A percentile compares a stretch with the other conserved stretches of the same genome.
phyloP scores from a whole-genome alignment of 768 basidiomycete species.

The Chalciporus piperatus region DNA sequence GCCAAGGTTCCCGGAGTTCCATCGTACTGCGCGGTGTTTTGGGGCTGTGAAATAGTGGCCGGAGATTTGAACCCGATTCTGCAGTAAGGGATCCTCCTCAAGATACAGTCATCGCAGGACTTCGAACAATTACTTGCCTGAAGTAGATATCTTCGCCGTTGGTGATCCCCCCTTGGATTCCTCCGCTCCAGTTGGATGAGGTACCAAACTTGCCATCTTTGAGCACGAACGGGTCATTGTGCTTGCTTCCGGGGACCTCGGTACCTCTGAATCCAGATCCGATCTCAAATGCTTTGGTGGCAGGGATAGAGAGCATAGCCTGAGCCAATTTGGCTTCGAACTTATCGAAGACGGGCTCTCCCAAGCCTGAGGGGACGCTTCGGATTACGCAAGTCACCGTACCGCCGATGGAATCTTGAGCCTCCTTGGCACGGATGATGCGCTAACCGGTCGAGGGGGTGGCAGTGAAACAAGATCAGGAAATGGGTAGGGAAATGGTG shows the following conservation, averaged over 20 bases:
- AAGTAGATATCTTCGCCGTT: slow-evolving; percentile 99
- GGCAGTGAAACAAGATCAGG: slow-evolving; percentile 16
- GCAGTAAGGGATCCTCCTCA: slow-evolving; percentile 10
- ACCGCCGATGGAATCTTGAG: slow-evolving; percentile 94
- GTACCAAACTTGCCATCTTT: slow-evolving; percentile 79
- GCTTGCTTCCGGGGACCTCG: slow-evolving; percentile 86
- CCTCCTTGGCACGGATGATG: slow-evolving; percentile 89
- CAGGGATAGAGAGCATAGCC: slow-evolving; percentile 98
- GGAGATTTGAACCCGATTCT: slow-evolving; percentile 98
- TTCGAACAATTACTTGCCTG: slow-evolving; percentile 49
- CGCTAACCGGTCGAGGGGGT: slow-evolving; percentile 48
- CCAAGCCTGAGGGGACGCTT: slow-evolving; percentile 84
- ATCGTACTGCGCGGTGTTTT: slow-evolving; percentile 90
- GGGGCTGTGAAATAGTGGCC: slow-evolving; percentile 92
- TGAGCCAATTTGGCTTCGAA: slow-evolving; percentile 94
- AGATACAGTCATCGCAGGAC: neutral
- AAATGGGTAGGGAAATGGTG: slow-evolving; percentile 31
- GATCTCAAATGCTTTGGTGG: slow-evolving; percentile 97
- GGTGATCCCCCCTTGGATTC: slow-evolving; percentile 95
- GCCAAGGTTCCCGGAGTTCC: slow-evolving; percentile 86
- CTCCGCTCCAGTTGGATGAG: slow-evolving; percentile 92
- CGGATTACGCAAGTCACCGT: slow-evolving; percentile 96
- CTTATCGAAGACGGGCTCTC: slow-evolving; percentile 98
- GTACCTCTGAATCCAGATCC: slow-evolving; percentile 96
- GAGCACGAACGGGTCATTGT: slow-evolving; percentile 85